Evolutionary conservation across 192 early-diverging fungal genomes (phyloP), one percentile per base, ranked within the genome.

Genomic region (Podila epigama): DNA sequence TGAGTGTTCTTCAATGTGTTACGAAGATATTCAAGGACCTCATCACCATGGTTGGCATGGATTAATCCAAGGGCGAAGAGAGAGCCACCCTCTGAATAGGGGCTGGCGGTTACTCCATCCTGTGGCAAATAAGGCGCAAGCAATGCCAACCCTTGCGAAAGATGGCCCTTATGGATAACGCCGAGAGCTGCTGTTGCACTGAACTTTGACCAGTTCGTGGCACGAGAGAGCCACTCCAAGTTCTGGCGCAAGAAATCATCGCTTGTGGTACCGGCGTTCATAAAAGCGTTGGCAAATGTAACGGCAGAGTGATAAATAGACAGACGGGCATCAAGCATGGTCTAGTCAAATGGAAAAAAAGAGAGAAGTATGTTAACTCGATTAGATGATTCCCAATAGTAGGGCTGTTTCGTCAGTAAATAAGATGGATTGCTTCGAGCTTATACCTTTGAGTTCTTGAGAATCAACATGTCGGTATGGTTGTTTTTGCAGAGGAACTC

Each of bases 161-260:
- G 81, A 65, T 99, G 97, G n/a, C 97, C 97, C 84, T 93, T 94
- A 83, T 99, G 98, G 68, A 99, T 98, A 12, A 98, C 96, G 60
- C 98, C 98, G 42, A 99, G 80, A 15, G 96, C 94, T 13, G 98
- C 98, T 3, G 97, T 98, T 2, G 97, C 98, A 58, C 94, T 93
- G 81, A 99, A 99, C 83, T 99, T 99, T 28, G 96, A 92, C 98
- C 98, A 99, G 86, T 97, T 97, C 34, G 92, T 97, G 41, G 97
- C 95, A 58, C 97, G 89, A 51, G 92, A 89, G 39, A 99, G 88
- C 98, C 98, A 99, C 69, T 99, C 97, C 44, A 98, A 83, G 79
- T 96, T 98, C 60, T 97, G 92, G 51, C 98, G 87, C 81, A 99
- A 86, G 73, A 99, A 99, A 70, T 95, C 95, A 72, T 99, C 98